Conservation (phyloP, 2,329 filamentous ascomycete species). For the Pyrenochaeta sp. region DNA sequence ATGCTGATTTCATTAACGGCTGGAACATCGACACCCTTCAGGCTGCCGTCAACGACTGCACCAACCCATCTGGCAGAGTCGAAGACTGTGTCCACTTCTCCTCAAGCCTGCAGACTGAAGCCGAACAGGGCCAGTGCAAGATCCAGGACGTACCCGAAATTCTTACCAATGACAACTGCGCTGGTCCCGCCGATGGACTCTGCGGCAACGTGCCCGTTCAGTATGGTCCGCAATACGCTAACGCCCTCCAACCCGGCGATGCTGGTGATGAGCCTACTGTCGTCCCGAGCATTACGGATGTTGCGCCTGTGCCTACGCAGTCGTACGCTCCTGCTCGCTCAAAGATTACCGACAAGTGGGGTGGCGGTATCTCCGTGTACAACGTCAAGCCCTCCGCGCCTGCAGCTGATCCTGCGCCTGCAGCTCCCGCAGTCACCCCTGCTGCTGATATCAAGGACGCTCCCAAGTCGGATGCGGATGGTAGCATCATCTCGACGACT, state of each 20-base stretch:
- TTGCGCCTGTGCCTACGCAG: constrained; percentile 42
- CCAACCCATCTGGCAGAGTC: constrained; percentile 72
- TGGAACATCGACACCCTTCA: constrained; percentile 75
- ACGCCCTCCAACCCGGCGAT: constrained; percentile 29
- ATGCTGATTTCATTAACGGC: constrained; percentile 75
- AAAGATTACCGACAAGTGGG: constrained; percentile 13
- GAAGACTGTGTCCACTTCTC: constrained; percentile 77
- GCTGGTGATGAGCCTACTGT: constrained; percentile 31
- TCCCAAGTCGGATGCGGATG: constrained; percentile 11
- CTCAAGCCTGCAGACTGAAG: constrained; percentile 63
- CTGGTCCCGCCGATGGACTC: constrained; percentile 65
- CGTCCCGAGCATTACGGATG: constrained; percentile 23
- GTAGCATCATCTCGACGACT: constrained; percentile 48
- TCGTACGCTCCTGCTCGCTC: constrained; percentile 42
- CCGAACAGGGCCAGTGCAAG: constrained; percentile 66
- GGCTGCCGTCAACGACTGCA: constrained; percentile 76
- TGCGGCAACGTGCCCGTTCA: constrained; percentile 70
- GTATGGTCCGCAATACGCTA: constrained; percentile 55
- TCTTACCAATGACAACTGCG: constrained; percentile 68
- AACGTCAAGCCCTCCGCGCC: constrained; percentile 25
- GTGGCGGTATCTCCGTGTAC: constrained; percentile 47
- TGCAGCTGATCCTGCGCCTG: constrained; percentile 7
- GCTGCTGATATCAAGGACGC: constrained; percentile 21
- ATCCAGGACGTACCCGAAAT: constrained; percentile 64
- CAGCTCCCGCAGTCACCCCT: constrained; percentile 29